Base-by-base conservation (phyloP, 345 rosid genomes). In the thale cress (Arabidopsis thaliana) region DNA sequence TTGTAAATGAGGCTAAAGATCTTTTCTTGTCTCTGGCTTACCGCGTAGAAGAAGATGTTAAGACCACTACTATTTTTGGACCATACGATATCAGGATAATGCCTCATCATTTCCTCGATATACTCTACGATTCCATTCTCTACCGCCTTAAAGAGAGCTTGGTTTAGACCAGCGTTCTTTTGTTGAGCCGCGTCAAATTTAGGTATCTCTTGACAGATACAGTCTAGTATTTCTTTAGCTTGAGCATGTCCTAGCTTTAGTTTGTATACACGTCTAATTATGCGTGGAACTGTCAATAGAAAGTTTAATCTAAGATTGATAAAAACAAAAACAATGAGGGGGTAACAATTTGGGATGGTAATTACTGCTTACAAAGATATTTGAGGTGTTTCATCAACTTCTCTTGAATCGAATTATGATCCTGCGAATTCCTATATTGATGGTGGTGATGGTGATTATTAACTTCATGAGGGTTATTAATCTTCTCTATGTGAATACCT, bases 1-100 rank as follows among this genome's bases (percentile, higher is more conserved):
- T 71, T 75, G 75, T 88, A 85, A 20, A 90, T 80, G 38, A 90
- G 90, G 73, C 82, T 87, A 73, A 88, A 90, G 42, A 90, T 84
- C 73, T 87, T 90, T 63, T 90, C 96, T 55, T 87, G 96, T 53
- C 96, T 82, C 22, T 88, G 88, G 7, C 74, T 69, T 0, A 86
- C 77, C 38, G 96, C 96, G 14, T 78, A 82, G 30, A 79, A 73
- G 53, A 90, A 88, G 51, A 90, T 83, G 48, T 83, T 84, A 24
- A 87, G 79, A 0, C 83, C 49, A 8, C 16, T 25, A 0, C 79
- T 82, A 56, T 85, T 89, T 57, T 73, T 81, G 32, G 77, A 79
- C 96, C 96, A 88, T 23, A 87, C 56, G 0, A 84, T 71, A 24
- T 85, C 88, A 24, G 93, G 93, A 74, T 82, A 81, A 22, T 85